Conservation (phyloP, 257 asterid species). For the Ophiorrhiza pumila region DNA sequence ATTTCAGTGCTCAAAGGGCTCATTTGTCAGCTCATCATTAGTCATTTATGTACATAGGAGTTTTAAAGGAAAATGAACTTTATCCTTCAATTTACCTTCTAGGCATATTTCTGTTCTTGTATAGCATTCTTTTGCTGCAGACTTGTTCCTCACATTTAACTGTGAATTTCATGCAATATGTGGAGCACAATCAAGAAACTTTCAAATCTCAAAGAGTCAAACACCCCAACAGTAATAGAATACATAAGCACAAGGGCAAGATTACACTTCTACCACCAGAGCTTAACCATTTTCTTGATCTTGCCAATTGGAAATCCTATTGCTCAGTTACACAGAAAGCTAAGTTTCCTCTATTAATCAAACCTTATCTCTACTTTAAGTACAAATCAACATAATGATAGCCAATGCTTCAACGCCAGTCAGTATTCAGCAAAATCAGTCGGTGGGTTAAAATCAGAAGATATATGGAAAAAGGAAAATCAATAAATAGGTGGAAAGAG, state of each 20-base stretch:
- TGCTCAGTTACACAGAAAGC: background rate
- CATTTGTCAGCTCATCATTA: conserved; percentile 1
- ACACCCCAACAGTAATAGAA: background rate
- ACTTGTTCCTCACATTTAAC: conserved; percentile 92
- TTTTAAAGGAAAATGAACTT: conserved; percentile 6
- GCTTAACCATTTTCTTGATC: background rate
- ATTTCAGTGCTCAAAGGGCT: background rate
- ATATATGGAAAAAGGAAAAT: background rate
- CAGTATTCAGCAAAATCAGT: background rate
- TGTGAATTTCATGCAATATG: conserved; percentile 31
- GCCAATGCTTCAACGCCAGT: background rate
- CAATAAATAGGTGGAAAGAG: background rate
- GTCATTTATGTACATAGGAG: background rate
- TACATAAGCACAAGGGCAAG: background rate
- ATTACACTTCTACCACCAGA: background rate
- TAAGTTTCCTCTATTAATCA: background rate
- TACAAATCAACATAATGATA: background rate
- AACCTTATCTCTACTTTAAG: conserved; percentile 3
- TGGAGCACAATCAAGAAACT: conserved; percentile 25
- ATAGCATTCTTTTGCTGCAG: conserved; percentile 94
- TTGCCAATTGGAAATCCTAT: background rate
- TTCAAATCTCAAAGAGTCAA: conserved; percentile 11
- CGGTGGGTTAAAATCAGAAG: background rate
- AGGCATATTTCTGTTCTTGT: conserved; percentile 80
- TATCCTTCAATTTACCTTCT: conserved; percentile 56